These are phyloP conservation scores for Penicillium sp. DNA, from an alignment of 2,329 filamentous ascomycete species.

Conservation along the genomic window DNA sequence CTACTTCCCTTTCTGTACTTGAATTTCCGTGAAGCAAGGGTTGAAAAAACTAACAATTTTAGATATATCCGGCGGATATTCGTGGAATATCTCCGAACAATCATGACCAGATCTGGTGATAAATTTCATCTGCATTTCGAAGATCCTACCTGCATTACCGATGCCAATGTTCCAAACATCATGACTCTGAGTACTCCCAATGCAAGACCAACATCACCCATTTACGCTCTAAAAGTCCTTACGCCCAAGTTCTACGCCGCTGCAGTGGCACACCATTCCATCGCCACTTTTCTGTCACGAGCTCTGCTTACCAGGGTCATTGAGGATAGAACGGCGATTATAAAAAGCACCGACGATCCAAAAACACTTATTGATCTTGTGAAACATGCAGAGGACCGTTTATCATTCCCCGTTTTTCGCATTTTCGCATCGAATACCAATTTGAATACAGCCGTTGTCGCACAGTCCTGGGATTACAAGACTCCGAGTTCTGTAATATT, in stretches of 20 bases:
- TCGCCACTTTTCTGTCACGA: not conserved
- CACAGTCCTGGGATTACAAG: not conserved
- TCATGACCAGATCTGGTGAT: not conserved
- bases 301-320: not conserved
- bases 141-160: not conserved
- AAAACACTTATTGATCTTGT: not conserved
- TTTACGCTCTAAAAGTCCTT: not conserved
- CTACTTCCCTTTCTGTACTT: not conserved
- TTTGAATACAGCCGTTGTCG: no score
- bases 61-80: conserved; percentile 2
- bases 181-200: not conserved
- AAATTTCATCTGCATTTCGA: not conserved
- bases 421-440: not conserved
- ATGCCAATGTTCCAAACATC: not conserved
- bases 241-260: conserved; percentile 4
- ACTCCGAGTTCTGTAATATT: not conserved
- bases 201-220: not conserved
- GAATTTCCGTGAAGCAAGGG: no score
- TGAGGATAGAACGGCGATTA: not conserved
- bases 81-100: not conserved
- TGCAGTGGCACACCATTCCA: not conserved
- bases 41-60: not conserved
- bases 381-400: not conserved
- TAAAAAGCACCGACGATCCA: not conserved
- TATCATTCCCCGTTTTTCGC: not conserved